These are phyloP conservation scores for Beauveria bassiana DNA, from an alignment of 2,329 filamentous ascomycete species.

Conservation along the genomic window DNA sequence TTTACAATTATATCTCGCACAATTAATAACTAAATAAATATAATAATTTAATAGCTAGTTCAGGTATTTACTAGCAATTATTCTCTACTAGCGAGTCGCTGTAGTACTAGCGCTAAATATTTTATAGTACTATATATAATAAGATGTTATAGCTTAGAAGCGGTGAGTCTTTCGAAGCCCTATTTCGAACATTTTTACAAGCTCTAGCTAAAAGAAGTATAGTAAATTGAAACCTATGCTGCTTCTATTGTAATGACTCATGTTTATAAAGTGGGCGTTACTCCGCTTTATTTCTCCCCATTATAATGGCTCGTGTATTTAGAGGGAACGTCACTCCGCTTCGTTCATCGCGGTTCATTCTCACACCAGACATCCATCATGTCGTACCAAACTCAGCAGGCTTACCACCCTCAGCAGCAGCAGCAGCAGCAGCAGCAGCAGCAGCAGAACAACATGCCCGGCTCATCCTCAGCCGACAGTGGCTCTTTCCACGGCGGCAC, in stretches of 20 bases:
- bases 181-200: background rate
- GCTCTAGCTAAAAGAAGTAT: background rate
- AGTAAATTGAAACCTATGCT: background rate
- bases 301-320: background rate
- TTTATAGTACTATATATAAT: too few species aligned
- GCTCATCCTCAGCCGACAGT: too few species aligned
- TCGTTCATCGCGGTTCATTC: background rate
- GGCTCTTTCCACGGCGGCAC: too few species aligned
- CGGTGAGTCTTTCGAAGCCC: background rate
- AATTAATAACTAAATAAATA: background rate
- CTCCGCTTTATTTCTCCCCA: too few species aligned
- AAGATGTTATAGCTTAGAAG: background rate
- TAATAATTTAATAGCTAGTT: too few species aligned
- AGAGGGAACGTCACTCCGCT: background rate
- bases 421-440: conserved; percentile 9
- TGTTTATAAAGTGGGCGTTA: too few species aligned
- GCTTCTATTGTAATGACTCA: background rate
- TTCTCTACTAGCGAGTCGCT: too few species aligned
- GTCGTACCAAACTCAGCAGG: background rate
- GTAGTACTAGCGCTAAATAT: too few species aligned
- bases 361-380: background rate
- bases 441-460: conserved; percentile 8
- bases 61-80: too few species aligned
- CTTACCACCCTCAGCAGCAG: background rate
- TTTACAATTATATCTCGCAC: too few species aligned